Evolutionary conservation across 2,329 filamentous ascomycete genomes (phyloP).

Genomic region (Graphiopsis chlorocephala): DNA sequence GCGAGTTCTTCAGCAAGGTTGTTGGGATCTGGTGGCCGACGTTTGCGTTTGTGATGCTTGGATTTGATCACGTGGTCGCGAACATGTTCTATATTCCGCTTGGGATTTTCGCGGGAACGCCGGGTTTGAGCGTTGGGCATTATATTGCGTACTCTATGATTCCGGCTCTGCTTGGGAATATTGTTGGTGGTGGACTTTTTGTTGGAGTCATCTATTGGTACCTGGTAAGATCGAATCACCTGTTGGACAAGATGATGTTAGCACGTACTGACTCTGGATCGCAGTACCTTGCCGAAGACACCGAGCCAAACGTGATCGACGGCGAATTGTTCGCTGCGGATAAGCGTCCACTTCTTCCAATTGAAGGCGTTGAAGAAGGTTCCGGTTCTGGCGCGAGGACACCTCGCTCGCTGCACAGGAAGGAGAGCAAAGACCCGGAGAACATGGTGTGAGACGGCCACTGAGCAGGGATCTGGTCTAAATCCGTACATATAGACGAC

Average conservation of each 20-base stretch:
- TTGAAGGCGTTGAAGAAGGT: not conserved
- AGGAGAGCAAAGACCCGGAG: constrained; percentile 6
- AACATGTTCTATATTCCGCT: constrained; percentile 39
- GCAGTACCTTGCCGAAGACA: not conserved
- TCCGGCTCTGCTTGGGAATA: constrained; percentile 53
- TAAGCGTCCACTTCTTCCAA: not conserved
- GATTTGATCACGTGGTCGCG: constrained; percentile 54
- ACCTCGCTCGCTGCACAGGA: not conserved
- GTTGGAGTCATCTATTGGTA: constrained; percentile 53
- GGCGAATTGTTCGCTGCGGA: not conserved
- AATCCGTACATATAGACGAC: not conserved
- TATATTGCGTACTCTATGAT: constrained; percentile 60
- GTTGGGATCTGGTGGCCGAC: constrained; percentile 57
- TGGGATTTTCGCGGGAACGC: constrained; percentile 49
- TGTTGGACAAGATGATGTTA: not conserved
- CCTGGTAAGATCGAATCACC: constrained; percentile 26
- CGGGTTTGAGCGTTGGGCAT: constrained; percentile 45
- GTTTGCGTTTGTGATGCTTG: constrained; percentile 49
- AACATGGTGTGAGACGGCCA: not conserved
- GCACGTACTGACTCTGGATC: not conserved
- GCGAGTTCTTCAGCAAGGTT: constrained; percentile 54
- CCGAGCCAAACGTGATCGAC: not conserved
- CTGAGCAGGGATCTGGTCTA: not conserved
- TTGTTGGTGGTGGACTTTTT: constrained; percentile 53
- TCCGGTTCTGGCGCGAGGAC: constrained; percentile 1